These are phyloP conservation scores for Eragrostis curvula DNA, from an alignment of 176 grass and related monocot species.

Conservation along the genomic window DNA sequence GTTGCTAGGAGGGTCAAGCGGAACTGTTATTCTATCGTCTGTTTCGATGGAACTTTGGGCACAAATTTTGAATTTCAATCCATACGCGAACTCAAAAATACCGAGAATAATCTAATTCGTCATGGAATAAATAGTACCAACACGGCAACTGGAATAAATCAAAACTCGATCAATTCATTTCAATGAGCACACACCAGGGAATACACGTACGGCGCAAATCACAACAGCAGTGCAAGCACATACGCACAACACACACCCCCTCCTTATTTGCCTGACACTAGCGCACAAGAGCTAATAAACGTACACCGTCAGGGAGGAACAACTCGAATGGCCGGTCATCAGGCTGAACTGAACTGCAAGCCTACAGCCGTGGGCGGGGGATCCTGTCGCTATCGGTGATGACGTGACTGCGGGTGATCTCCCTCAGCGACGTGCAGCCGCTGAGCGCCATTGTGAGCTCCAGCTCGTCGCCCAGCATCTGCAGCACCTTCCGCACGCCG, in stretches of 20 bases:
- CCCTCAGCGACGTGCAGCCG: constrained; percentile 66
- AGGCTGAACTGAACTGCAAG: background rate
- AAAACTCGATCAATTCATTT: background rate
- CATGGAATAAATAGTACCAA: no score
- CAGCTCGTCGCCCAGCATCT: constrained; percentile 81
- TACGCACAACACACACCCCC: background rate
- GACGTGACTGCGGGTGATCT: constrained; percentile 64
- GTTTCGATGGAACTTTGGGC: no score
- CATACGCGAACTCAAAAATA: no score
- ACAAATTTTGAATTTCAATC: no score
- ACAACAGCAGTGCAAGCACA: background rate
- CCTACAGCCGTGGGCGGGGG: constrained; percentile 43
- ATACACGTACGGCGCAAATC: background rate
- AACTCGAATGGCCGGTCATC: background rate
- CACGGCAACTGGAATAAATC: background rate
- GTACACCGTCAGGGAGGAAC: background rate
- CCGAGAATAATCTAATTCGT: no score
- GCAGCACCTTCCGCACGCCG: constrained; percentile 68
- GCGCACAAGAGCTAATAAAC: background rate
- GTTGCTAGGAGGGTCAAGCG: no score
- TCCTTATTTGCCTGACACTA: constrained; percentile 22
- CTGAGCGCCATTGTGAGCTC: constrained; percentile 83
- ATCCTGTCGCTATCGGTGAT: constrained; percentile 51
- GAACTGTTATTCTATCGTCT: no score
- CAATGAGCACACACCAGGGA: background rate